These are phyloP conservation scores for Cercophora newfieldiana DNA, from an alignment of 495 filamentous ascomycete genomes.

Conservation along the genomic window DNA sequence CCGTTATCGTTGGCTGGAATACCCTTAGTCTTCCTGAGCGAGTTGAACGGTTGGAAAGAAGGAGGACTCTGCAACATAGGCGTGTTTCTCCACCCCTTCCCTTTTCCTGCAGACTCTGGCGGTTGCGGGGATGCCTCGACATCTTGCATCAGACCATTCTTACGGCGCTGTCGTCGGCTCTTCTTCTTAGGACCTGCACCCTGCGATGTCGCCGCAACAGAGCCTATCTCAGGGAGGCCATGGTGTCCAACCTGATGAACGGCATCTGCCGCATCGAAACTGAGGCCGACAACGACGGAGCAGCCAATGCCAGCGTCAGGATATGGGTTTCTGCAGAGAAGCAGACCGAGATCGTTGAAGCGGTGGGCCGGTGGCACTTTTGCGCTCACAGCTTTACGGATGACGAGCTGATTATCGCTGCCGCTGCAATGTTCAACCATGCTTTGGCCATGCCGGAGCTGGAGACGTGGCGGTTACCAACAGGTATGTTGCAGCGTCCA, in stretches of 20 bases:
- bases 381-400: conserved; percentile 85
- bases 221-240: conserved; percentile 79
- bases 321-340: conserved; percentile 56
- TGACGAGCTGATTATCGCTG: conserved; percentile 80
- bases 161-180: conserved; percentile 28
- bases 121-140: conserved; percentile 24
- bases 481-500: conserved; percentile 53
- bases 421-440: conserved; percentile 84
- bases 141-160: conserved; percentile 19
- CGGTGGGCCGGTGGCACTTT: conserved; percentile 83
- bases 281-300: conserved; percentile 48
- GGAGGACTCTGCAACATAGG: conserved; percentile 67
- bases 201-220: too few relatives aligned
- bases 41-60: conserved; percentile 56
- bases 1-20: conserved; percentile 69
- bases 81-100: conserved; percentile 80
- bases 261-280: conserved; percentile 75
- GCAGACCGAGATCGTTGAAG: conserved; percentile 61
- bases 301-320: conserved; percentile 40
- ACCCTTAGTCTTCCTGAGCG: conserved; percentile 56
- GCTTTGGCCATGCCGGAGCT: conserved; percentile 80
- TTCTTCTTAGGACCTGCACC: too few relatives aligned
- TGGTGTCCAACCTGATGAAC: conserved; percentile 89
- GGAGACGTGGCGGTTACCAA: conserved; percentile 72
- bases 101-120: conserved; percentile 39